These are phyloP conservation scores for Metschnikowia baotianmanensis DNA, from an alignment of 805 yeast genomes.

Conservation along the genomic window DNA sequence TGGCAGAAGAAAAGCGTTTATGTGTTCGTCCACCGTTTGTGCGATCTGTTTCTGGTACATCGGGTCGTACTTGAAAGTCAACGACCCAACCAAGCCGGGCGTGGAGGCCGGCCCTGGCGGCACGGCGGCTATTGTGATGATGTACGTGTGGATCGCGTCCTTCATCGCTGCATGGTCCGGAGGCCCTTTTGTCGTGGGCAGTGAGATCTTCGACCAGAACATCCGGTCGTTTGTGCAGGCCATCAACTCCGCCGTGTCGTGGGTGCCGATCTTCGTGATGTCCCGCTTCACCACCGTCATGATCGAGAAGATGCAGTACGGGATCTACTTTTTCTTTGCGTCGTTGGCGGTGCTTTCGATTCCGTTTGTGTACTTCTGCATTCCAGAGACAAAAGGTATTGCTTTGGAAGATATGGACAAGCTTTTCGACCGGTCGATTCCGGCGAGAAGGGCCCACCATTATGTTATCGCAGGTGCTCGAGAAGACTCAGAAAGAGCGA, in stretches of 20 bases:
- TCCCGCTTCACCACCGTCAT: constrained; percentile 33
- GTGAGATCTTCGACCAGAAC: constrained; percentile 40
- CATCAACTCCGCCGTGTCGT: constrained; percentile 39
- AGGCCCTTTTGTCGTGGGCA: constrained; percentile 40
- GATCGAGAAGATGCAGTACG: constrained; percentile 36
- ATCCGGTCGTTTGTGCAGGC: constrained; percentile 40
- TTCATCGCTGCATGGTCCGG: constrained; percentile 42
- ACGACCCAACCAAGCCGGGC: constrained; percentile 34
- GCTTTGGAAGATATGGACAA: constrained; percentile 32
- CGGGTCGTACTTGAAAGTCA: constrained; percentile 35
- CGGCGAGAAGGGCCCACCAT: constrained; percentile 24
- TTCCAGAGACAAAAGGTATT: constrained; percentile 41
- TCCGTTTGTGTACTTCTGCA: constrained; percentile 37
- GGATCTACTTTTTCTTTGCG: constrained; percentile 39
- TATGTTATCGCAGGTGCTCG: constrained; percentile 20
- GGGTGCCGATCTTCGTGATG: constrained; percentile 41
- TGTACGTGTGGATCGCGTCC: constrained; percentile 43
- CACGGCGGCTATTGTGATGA: constrained; percentile 38
- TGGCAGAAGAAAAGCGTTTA: constrained; percentile 36
- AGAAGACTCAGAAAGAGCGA: constrained; percentile 15
- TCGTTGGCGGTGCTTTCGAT: constrained; percentile 31
- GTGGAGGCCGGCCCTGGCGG: constrained; percentile 38
- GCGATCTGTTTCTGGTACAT: constrained; percentile 39
- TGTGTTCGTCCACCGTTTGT: constrained; percentile 34
- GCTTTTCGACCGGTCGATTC: constrained; percentile 23